These are phyloP conservation scores for Bretschneidera sinensis DNA, from an alignment of 345 rosid species.

Conservation along the genomic window DNA sequence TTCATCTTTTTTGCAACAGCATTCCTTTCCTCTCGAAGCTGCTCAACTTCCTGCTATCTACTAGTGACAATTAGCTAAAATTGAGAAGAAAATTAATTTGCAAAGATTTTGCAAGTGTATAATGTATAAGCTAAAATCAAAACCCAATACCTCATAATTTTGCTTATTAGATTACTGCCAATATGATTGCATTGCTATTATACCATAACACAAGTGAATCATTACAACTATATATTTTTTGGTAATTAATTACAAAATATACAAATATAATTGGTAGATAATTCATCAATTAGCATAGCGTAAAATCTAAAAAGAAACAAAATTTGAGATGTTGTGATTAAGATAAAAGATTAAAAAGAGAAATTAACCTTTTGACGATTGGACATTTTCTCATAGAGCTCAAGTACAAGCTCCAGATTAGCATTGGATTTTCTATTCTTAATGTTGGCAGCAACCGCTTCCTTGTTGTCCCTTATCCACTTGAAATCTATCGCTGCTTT, in stretches of 20 bases:
- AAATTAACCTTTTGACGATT: conserved; percentile 69
- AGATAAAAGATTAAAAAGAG: conserved; percentile 9
- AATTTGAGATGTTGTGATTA: too few relatives aligned
- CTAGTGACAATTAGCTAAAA: conserved; percentile 51
- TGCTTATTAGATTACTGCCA: too few relatives aligned
- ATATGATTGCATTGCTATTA: too few relatives aligned
- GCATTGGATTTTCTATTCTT: conserved; percentile 69
- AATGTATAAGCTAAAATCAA: too few relatives aligned
- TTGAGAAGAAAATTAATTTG: too few relatives aligned
- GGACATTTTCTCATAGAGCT: conserved; percentile 71
- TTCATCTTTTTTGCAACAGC: conserved; percentile 83
- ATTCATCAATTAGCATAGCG: neutral
- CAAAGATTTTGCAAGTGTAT: too few relatives aligned
- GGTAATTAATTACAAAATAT: too few relatives aligned
- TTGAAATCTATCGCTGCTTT: conserved; percentile 86
- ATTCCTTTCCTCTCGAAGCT: conserved; percentile 82
- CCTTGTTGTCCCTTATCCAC: conserved; percentile 84
- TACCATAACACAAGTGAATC: too few relatives aligned
- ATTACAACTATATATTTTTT: too few relatives aligned
- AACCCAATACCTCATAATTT: too few relatives aligned
- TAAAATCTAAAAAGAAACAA: too few relatives aligned
- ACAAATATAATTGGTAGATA: neutral
- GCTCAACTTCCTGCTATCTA: conserved; percentile 89
- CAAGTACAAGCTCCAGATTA: conserved; percentile 68
- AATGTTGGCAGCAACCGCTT: conserved; percentile 62